phyloP scores from a whole-genome alignment of 108 stramenopile genomes.

The Nannochloropsis granulata region DNA sequence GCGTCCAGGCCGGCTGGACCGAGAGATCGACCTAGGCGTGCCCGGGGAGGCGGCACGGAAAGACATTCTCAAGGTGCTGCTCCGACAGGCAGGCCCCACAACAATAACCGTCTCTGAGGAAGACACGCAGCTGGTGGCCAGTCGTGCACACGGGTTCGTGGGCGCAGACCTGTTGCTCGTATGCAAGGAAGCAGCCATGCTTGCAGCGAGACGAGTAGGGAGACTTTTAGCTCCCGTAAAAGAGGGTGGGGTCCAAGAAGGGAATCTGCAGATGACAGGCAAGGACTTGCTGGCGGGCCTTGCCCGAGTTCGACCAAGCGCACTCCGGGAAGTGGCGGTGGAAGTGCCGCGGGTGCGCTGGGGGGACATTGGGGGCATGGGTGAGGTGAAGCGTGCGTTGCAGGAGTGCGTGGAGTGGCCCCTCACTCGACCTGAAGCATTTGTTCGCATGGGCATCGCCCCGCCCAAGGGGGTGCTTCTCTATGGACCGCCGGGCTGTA shows the following conservation, averaged over 20 bases:
- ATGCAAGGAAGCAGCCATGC: conserved; percentile 25
- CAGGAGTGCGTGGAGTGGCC: conserved; percentile 43
- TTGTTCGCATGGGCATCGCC: conserved; percentile 18
- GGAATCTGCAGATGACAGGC: neutral
- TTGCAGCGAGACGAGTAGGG: conserved; percentile 3
- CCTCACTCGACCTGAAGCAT: conserved; percentile 28
- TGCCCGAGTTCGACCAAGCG: conserved; percentile 22
- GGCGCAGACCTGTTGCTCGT: conserved; percentile 37
- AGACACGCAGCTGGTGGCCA: conserved; percentile 4
- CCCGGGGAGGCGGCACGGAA: conserved; percentile 20
- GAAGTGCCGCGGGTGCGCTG: conserved; percentile 33
- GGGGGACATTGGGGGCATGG: conserved; percentile 43
- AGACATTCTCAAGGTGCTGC: conserved; percentile 16
- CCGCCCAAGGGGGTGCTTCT: conserved; percentile 38
- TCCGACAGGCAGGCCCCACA: conserved; percentile 4
- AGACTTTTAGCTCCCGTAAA: neutral
- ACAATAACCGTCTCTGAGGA: neutral
- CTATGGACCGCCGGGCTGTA: conserved; percentile 51
- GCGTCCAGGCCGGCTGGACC: conserved; percentile 37
- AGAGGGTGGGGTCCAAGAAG: neutral
- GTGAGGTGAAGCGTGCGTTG: conserved; percentile 38
- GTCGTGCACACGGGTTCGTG: conserved; percentile 34
- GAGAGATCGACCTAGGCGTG: conserved; percentile 37
- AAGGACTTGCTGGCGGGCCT: conserved; percentile 10
- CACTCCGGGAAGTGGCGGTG: conserved; percentile 33